Evolutionary conservation across 2,329 filamentous ascomycete genomes (phyloP).

Genomic region (Akanthomyces lecanii): DNA sequence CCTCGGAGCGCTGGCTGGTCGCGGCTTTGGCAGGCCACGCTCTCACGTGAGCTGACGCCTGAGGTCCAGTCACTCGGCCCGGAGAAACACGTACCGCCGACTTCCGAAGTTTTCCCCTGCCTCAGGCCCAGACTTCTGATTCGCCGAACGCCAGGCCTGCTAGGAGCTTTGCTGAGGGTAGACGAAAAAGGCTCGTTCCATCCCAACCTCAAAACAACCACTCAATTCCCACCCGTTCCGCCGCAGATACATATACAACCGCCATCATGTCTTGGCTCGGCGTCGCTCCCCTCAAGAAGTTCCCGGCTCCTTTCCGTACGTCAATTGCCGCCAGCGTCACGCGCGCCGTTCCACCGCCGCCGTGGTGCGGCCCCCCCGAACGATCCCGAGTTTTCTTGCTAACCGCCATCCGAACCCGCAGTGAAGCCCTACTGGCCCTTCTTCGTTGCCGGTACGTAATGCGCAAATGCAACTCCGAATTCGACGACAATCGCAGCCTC

Average conservation of each 20-base stretch:
- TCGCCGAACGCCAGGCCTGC: slow-evolving; percentile 10
- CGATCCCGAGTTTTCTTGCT: slow-evolving; percentile 13
- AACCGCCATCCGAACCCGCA: slow-evolving; percentile 38
- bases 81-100: slow-evolving; percentile 9
- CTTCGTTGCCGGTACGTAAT: slow-evolving; percentile 81
- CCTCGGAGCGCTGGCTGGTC: background rate
- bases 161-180: slow-evolving; percentile 11
- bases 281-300: slow-evolving; percentile 67
- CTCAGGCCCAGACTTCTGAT: slow-evolving; percentile 15
- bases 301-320: slow-evolving; percentile 73
- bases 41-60: slow-evolving; percentile 13
- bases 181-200: slow-evolving; percentile 18
- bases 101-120: slow-evolving; percentile 12
- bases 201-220: slow-evolving; percentile 21
- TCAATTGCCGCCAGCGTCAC: slow-evolving; percentile 35
- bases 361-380: background rate
- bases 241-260: slow-evolving; percentile 35
- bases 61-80: background rate
- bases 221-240: slow-evolving; percentile 33
- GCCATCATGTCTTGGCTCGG: slow-evolving; percentile 72
- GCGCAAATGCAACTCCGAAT: slow-evolving; percentile 20
- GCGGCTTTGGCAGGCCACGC: background rate
- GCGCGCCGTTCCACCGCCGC: background rate
- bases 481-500: background rate
- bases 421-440: slow-evolving; percentile 90